A percentile compares a stretch with the other conserved stretches of the same genome.
Conservation (phyloP, 495 filamentous ascomycete genomes). For the Clohesyomyces aquaticus region DNA sequence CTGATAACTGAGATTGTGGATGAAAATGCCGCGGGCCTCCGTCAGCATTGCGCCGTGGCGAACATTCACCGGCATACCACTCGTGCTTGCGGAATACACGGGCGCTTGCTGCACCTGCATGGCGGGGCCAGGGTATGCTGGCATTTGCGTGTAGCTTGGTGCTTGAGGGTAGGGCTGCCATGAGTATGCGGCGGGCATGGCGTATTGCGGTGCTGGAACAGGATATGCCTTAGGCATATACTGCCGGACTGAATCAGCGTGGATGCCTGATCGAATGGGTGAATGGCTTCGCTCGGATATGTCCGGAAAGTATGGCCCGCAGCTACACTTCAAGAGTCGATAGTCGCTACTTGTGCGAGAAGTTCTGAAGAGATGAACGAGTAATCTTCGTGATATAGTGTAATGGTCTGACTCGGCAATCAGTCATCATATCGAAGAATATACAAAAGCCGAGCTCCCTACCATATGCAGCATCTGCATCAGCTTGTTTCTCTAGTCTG, state of each 20-base stretch:
- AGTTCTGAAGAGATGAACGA: conserved; percentile 31
- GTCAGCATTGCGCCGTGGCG: conserved; percentile 36
- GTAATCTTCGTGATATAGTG: background rate
- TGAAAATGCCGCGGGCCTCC: conserved; percentile 45
- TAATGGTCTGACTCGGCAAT: conserved; percentile 16
- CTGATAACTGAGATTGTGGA: conserved; percentile 39
- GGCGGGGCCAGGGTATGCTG: conserved; percentile 1
- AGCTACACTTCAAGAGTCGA: conserved; percentile 28
- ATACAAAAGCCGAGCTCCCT: background rate
- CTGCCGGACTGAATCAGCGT: conserved; percentile 13
- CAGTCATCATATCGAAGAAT: background rate
- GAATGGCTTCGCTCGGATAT: conserved; percentile 19
- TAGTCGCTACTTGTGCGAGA: conserved; percentile 12
- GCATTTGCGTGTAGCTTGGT: conserved; percentile 4
- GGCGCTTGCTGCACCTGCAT: conserved; percentile 9
- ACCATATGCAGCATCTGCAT: conserved; percentile 35
- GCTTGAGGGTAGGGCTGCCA: conserved; percentile 14
- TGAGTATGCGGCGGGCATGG: conserved; percentile 3
- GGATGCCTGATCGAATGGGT: conserved; percentile 22
- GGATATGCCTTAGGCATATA: background rate
- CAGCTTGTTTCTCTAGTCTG: conserved; percentile 17
- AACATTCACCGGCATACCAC: conserved; percentile 43
- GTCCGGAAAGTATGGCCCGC: conserved; percentile 17
- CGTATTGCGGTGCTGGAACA: conserved; percentile 1
- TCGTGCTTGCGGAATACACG: conserved; percentile 32